Evolutionary conservation across 2,329 filamentous ascomycete species (phyloP), one percentile per base, ranked within the genome.

Genomic region (Orbilia oligospora): DNA sequence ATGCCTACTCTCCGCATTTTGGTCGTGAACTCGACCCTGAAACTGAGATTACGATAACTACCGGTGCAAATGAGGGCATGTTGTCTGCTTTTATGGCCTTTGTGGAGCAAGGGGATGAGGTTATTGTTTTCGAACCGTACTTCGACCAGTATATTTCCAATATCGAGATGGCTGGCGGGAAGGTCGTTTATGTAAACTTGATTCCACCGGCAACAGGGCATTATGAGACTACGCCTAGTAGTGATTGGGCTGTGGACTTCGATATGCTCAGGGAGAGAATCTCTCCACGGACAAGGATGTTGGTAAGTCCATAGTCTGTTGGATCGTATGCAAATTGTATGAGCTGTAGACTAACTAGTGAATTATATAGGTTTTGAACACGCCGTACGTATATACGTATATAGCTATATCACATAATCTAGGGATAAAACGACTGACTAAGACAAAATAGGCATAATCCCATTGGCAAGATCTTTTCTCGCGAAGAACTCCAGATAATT

Each of bases 81-180:
- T 87, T 99, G 81, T 95, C 93, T 83, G 96, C 94, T 0, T 98
- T 99, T 83, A 98, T 99, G 96, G 96, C 89, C 1, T 99, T 99
- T 82, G 90, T 99, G 75, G 96, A 99, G 85, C 89, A 90, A 0
- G 96, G 93, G 12, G 96, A 99, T 83, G 96, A 99, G 85, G 96
- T 97, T 81, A 97, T 99, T 81, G 89, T 99, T 71, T 97, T 99
- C 84, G 96, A 99, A 86, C 96, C 96, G 10, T 99, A 97, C 86
- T 99, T 98, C 84, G 96, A 99, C 85, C 96, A 99, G 90, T 97
- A 98, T 84, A 97, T 99, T 81, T 94, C 91, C 87, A 99, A 99
- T 85, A 98, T 99, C 80, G 93, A 97, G 85, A 98, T 99, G 94
- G 91, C 96, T 0, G 96, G 96, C 65, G 96, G 96, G 81, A 97